Base-by-base conservation (phyloP, 192 early-diverging fungal genomes). In the Rhizophlyctis rosea region DNA sequence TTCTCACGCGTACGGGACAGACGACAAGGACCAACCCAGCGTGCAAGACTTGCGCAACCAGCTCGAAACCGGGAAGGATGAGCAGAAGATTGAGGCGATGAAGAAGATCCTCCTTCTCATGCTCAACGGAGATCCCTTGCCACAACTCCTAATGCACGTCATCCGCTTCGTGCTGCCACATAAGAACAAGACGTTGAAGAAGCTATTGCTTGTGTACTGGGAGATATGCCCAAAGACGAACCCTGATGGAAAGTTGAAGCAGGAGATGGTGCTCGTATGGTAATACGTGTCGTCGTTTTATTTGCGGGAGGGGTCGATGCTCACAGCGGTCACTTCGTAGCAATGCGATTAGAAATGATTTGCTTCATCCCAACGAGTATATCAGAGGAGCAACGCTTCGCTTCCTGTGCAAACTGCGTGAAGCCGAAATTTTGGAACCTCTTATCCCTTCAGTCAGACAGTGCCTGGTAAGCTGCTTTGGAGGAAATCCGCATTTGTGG, bases 341-440 rank as follows among this genome's bases (percentile, higher is more conserved):
- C 79, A 96, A 99, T 71, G 89, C 93, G 34, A 74, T 98, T 54
- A 81, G 91, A 72, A 96, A 94, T 57, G 97, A 99, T 73, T 76
- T 99, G 30, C 93, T 94, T 76, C 95, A 98, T 72, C 94, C 96
- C 39, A 99, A 99, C 76, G 96, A 99, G 81, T 99, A 89, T 67
- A 93, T 99, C 63, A 85, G 96, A 58, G 96, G 95, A 21, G 85
- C 85, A 2, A 96, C 91, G 31, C 85, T 99, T 59, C 87, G 96
- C 27, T 92, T 96, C 71, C 76, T 99, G 62, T 92, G 92, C 83
- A 98, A 98, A 74, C 81, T 99, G 61, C 85, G 87, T 53, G 96
- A 99, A 66, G 84, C 90, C 18, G 96, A 99, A 71, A 69, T 99
- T 31, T 81, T 99, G 5, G 95, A 98, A 74, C 96, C 96, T 5